Base-by-base conservation (phyloP, 768 basidiomycete species). In the Basidioascus undulatus region DNA sequence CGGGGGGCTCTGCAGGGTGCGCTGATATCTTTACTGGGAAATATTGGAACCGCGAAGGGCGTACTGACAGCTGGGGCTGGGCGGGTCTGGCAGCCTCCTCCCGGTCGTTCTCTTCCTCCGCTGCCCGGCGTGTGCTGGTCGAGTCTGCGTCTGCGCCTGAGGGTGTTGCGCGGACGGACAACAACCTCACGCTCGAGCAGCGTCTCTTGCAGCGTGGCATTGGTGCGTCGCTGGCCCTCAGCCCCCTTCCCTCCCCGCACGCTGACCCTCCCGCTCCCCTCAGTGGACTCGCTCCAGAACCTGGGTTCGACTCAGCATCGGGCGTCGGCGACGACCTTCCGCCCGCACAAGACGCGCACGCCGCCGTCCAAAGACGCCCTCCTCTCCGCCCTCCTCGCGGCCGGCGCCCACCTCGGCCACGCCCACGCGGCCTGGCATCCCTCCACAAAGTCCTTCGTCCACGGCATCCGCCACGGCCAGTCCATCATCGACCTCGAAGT, bases 401-500 rank as follows among this genome's bases (percentile, higher is more conserved):
- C 86, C 12, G 84, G 84, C 20, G 87, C 92, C 13, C 87, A 94
- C 55, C 71, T 96, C 34, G 92, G 92, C 6, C 87, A 96, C 55
- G 69, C 78, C 26, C 67, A 69, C 30, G 79, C 81, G 56, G 86
- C 84, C 51, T n/a, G n/a, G n/a, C n/a, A n/a, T n/a, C n/a, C n/a
- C n/a, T n/a, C n/a, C n/a, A n/a, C n/a, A n/a, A 64, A 76, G 50
- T 80, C 87, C 24, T 89, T 86, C 57, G 74, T 87, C 27, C 94
- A 92, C 55, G 92, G 87, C 45, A 71, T 71, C 13, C 80, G 92
- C 41, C 70, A 82, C 33, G 81, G 77, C 12, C 68, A 94, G 49
- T 81, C 82, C 36, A 67, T 94, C 57, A 94, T 96, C 57, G 83
- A 96, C 60, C 68, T 96, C 23, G 86, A 96, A 56, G 76, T 79